Evolutionary conservation across 148 eudicot genomes (phyloP).

Genomic region (Pouteria glomerata): DNA sequence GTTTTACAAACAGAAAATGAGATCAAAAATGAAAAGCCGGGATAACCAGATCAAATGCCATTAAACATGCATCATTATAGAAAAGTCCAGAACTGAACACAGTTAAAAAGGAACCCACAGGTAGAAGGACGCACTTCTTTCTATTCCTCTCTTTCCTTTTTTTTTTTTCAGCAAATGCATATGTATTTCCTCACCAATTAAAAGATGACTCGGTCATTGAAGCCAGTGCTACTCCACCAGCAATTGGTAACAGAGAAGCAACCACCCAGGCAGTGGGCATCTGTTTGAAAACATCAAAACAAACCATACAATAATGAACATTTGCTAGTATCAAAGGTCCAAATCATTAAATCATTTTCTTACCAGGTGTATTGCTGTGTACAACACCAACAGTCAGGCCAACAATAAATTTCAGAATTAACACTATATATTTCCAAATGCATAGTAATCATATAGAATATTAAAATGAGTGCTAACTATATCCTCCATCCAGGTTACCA

Average conservation of each 20-base stretch:
- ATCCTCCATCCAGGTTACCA: not conserved
- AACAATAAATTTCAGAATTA: not conserved
- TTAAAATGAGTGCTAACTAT: not conserved
- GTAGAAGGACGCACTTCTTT: not conserved
- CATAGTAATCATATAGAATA: not conserved
- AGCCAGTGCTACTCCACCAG: slow-evolving; percentile 94
- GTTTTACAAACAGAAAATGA: slow-evolving; percentile 20
- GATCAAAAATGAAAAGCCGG: not conserved
- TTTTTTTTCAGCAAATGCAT: slow-evolving; percentile 6
- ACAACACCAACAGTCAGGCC: not conserved
- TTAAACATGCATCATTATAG: not conserved
- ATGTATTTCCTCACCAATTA: slow-evolving; percentile 59
- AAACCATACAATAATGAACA: not conserved
- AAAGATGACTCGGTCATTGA: slow-evolving; percentile 91
- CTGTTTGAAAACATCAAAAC: slow-evolving; percentile 26
- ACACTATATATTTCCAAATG: not conserved
- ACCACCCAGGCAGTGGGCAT: slow-evolving; percentile 81
- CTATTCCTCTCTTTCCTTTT: not conserved
- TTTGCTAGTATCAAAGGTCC: not conserved
- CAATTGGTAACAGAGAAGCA: slow-evolving; percentile 76
- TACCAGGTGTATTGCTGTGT: no score
- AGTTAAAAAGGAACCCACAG: not conserved
- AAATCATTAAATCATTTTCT: not conserved
- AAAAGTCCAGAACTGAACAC: not conserved
- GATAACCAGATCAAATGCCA: not conserved